Evolutionary conservation across 2,329 filamentous ascomycete species (phyloP), one percentile per base, ranked within the genome.

Genomic region (Penicillium sp.): DNA sequence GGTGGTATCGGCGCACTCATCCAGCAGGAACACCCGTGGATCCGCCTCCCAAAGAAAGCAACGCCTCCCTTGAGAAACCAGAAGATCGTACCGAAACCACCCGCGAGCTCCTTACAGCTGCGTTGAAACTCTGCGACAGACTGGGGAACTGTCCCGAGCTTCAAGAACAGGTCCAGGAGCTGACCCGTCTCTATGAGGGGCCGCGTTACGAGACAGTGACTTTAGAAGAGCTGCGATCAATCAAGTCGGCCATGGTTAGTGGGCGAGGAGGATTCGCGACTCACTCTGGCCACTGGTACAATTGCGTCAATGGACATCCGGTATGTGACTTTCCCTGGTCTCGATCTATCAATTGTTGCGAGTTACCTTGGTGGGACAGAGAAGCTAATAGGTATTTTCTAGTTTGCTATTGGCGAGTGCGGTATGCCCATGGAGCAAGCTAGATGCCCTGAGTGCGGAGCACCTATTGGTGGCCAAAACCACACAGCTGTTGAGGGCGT

Each of bases 331-430:
- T 5, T 5, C 19, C 19, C 19, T 22, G 19, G 5, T 22, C 19
- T 22, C n/a, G n/a, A 5, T 22, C 19, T 5, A 5, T 39, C 36
- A 14, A 33, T 25, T 22, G 12, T 30, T 18, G 33, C 30, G 34
- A 28, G 14, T 38, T 18, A 46, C 22, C 19, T 35, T 31, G 19
- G 10, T 8, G 12, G 5, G 4, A 19, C 29, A 25, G 13, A 30
- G 8, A 2, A 28, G 38, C 31, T 36, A 52, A 34, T 39, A 35
- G 4, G 11, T 3, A 2, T 12, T 42, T 28, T 42, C 16, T 35
- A 62, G 50, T 66, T 66, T 45, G 56, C 64, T 1, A 53, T 65
- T 30, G 63, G 64, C 9, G 64, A 67, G 25, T 67, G 64, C 16
- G 64, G 64, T 18, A 61, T 64, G 60, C 61, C 64, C 25, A 66